phyloP scores from a whole-genome alignment of 306 rosid genomes.

The Vigna hirtella region DNA sequence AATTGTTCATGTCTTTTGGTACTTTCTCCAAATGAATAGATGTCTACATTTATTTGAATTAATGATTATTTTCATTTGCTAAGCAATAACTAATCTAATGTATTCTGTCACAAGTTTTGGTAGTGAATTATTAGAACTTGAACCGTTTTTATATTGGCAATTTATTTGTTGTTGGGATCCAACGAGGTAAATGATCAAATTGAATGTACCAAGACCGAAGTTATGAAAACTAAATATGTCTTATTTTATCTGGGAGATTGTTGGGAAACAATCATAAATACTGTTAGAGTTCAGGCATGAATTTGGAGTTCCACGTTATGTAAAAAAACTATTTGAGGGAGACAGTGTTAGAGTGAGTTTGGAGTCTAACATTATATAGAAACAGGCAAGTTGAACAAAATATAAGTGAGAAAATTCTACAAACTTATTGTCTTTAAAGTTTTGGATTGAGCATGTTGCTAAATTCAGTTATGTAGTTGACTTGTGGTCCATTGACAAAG shows the following conservation, averaged over 20 bases:
- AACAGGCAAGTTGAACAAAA: too few relatives aligned
- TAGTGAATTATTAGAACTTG: conserved; percentile 5
- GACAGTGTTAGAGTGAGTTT: too few relatives aligned
- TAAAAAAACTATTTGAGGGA: too few relatives aligned
- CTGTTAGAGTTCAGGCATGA: neutral
- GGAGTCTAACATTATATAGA: too few relatives aligned
- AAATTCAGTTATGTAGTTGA: too few relatives aligned
- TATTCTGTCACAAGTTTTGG: neutral
- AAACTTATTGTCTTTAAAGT: too few relatives aligned
- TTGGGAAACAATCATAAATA: conserved; percentile 5
- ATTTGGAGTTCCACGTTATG: too few relatives aligned
- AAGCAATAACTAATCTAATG: conserved; percentile 1
- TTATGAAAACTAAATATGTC: neutral
- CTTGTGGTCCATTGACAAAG: too few relatives aligned
- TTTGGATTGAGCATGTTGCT: too few relatives aligned
- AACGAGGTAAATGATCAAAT: conserved; percentile 13
- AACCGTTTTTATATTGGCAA: neutral
- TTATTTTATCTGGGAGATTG: neutral
- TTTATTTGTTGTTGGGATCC: neutral
- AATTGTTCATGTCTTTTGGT: conserved; percentile 8
- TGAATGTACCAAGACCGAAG: conserved; percentile 26
- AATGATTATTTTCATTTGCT: neutral
- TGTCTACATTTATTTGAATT: conserved; percentile 1
- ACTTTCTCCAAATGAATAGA: neutral
- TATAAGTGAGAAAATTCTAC: too few relatives aligned